Evolutionary conservation across 1,284 basidiomycete species (phyloP).

Genomic region (Sporisorium graminicola): DNA sequence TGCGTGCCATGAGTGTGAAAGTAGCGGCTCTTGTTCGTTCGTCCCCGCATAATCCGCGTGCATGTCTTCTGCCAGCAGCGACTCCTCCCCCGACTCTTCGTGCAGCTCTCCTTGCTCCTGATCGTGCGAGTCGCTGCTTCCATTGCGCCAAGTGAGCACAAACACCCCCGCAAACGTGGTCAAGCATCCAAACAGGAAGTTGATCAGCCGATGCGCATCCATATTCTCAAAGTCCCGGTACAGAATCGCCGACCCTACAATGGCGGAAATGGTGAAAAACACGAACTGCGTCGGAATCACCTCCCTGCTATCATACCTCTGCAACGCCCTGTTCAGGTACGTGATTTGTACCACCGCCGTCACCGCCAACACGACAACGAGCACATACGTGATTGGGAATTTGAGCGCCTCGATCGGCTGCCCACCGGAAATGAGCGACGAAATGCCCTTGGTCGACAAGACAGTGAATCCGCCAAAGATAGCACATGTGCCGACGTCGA

Average conservation of each 20-base stretch:
- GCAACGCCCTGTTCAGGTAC: constrained; percentile 80
- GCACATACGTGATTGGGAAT: constrained; percentile 62
- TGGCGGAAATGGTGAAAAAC: constrained; percentile 79
- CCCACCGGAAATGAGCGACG: constrained; percentile 75
- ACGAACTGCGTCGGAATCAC: constrained; percentile 87
- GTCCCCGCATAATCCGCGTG: background rate
- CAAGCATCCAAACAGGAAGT: constrained; percentile 85
- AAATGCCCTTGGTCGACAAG: constrained; percentile 90
- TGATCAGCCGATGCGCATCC: constrained; percentile 79
- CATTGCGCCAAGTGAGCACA: constrained; percentile 56
- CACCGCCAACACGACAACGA: constrained; percentile 77
- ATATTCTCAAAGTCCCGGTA: constrained; percentile 86
- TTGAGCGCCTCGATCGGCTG: constrained; percentile 50
- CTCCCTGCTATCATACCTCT: constrained; percentile 62
- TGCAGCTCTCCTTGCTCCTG: constrained; percentile 7
- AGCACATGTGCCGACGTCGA: constrained; percentile 90
- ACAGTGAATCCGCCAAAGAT: constrained; percentile 86
- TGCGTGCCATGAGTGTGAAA: constrained; percentile 1
- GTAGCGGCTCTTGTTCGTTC: constrained; percentile 15
- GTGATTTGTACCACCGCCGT: constrained; percentile 91
- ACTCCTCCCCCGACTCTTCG: too few species aligned
- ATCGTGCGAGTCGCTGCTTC: background rate
- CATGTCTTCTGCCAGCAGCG: constrained; percentile 1
- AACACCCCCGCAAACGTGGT: constrained; percentile 89
- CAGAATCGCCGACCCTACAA: constrained; percentile 90